Evolutionary conservation across 108 stramenopile genomes (phyloP), one percentile per base, ranked within the genome.

Genomic region (Skeletonema tropicum): DNA sequence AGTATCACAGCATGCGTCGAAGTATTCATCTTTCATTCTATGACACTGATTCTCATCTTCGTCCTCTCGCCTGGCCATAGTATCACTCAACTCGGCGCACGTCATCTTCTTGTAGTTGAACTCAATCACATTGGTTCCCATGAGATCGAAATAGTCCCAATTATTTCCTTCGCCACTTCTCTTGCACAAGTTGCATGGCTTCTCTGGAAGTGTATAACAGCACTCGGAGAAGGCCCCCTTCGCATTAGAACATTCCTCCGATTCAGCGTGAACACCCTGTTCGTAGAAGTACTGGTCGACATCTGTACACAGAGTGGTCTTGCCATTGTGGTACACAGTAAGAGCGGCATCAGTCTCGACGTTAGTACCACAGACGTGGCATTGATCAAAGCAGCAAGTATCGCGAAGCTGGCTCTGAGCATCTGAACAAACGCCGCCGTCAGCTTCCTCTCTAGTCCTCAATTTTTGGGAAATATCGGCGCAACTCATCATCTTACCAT

Each of bases 351-450:
- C 80, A 25, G 69, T 71, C 63, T 81, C 65, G 45, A 74, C 63
- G 17, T 59, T 60, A 17, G 70, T 68, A 30, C 57, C 69, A 62
- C 80, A 81, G 17, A 81, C 30, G 65, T 70, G 68, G 26, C 80
- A 81, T 59, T 81, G 80, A 58, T 81, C 80, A 46, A 81, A 67
- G 58, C 80, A 81, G 63, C 80, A 81, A 26, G 41, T 25, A 21
- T 57, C 59, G 19, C 66, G 68, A 25, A 81, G 68, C 41, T 49
- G 66, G 15, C 59, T 68, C 60, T 75, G 69, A 39, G 80, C 80
- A 31, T 68, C 70, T 21, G 62, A 39, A 58, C 80, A 81, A 15
- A 67, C 68, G 1, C 70, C 74, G 29, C 74, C 70, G 46, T 74
- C 70, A 12, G 63, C 68, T 66, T 81, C 80, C 74, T 81, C 80